These are phyloP conservation scores for Boletellus ananas DNA, from an alignment of 768 basidiomycete species.

Conservation along the genomic window DNA sequence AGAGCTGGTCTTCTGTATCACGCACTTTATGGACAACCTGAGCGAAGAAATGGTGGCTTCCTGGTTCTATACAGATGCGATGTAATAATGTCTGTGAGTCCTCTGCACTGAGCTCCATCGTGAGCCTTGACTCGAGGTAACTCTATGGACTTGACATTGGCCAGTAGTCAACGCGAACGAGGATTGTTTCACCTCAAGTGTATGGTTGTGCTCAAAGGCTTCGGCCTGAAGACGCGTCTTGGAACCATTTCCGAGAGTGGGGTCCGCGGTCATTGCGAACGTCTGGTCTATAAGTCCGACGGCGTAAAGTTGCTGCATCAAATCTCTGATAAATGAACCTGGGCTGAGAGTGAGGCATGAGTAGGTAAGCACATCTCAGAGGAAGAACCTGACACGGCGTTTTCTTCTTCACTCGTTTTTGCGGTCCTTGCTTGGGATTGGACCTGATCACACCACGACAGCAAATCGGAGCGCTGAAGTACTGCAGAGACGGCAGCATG, in stretches of 20 bases:
- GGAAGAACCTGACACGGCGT: constrained; percentile 10
- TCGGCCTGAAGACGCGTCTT: constrained; percentile 51
- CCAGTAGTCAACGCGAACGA: neutral
- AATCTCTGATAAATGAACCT: constrained; percentile 24
- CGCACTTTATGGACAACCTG: constrained; percentile 55
- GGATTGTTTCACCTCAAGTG: constrained; percentile 47
- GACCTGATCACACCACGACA: constrained; percentile 51
- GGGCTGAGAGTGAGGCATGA: constrained; percentile 19
- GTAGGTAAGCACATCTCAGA: neutral
- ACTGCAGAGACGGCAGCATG: constrained; percentile 48
- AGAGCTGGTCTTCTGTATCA: neutral
- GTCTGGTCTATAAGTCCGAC: constrained; percentile 52
- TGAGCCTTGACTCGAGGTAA: constrained; percentile 58
- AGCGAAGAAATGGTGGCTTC: constrained; percentile 56
- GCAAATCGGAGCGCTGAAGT: constrained; percentile 50
- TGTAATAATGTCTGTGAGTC: constrained; percentile 35
- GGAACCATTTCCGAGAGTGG: constrained; percentile 46
- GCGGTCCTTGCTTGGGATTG: constrained; percentile 32
- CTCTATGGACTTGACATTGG: constrained; percentile 12
- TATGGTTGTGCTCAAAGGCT: constrained; percentile 55
- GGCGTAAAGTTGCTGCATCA: constrained; percentile 50
- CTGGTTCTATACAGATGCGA: constrained; percentile 52
- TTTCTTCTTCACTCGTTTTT: constrained; percentile 23
- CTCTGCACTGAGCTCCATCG: constrained; percentile 43
- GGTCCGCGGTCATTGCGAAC: constrained; percentile 50